Evolutionary conservation across 169 alveolate species (phyloP).

Genomic region (Cryptosporidium viatorum): DNA sequence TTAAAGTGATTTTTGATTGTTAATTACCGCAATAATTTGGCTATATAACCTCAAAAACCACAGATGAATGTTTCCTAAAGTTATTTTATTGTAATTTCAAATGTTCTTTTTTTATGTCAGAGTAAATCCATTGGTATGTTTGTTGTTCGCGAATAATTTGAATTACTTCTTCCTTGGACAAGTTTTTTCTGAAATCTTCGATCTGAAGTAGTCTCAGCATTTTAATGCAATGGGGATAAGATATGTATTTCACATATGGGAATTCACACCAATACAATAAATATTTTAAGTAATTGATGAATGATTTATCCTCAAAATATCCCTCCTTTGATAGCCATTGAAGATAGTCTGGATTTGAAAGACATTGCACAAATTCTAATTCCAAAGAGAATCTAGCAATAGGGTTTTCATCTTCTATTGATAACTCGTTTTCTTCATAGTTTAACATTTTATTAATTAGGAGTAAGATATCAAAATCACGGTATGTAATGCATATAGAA

Average conservation of each 20-base stretch:
- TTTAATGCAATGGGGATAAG: conserved; percentile 76
- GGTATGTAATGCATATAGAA: background rate
- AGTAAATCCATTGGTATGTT: conserved; percentile 57
- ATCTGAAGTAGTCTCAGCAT: conserved; percentile 59
- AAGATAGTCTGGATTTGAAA: conserved; percentile 74
- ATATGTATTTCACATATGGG: conserved; percentile 66
- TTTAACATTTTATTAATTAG: background rate
- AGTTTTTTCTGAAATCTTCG: conserved; percentile 53
- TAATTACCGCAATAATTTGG: too few species aligned
- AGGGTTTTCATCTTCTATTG: conserved; percentile 10
- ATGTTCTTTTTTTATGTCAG: conserved; percentile 36
- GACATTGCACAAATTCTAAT: conserved; percentile 73
- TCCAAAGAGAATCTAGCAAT: conserved; percentile 64
- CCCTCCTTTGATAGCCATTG: conserved; percentile 70
- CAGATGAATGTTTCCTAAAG: too few species aligned
- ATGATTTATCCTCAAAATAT: conserved; percentile 69
- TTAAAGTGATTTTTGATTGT: too few species aligned
- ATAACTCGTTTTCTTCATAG: background rate
- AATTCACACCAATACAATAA: conserved; percentile 67
- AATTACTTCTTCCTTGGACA: conserved; percentile 55
- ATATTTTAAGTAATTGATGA: conserved; percentile 71
- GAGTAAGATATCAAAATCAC: background rate
- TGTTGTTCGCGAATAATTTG: conserved; percentile 66
- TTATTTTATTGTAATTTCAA: background rate
- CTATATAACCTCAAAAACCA: background rate